Evolutionary conservation across 1,139 yeast genomes (phyloP).

Genomic region (Blastobotrys raffinosifermentans): DNA sequence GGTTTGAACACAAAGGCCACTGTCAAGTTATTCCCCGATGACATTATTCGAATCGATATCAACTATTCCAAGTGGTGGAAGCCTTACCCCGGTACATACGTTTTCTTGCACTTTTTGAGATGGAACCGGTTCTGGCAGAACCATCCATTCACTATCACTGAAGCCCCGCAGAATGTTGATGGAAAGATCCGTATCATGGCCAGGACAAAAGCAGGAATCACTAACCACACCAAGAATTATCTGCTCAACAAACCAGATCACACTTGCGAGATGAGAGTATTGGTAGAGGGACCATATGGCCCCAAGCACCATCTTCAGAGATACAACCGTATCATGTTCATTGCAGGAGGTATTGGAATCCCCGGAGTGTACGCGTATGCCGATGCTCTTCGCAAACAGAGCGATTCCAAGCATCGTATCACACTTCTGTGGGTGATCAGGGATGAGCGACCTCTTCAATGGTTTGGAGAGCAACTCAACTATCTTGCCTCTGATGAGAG

Average conservation of each 20-base stretch:
- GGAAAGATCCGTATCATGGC: constrained; percentile 27
- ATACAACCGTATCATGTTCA: constrained; percentile 45
- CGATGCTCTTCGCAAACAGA: constrained; percentile 12
- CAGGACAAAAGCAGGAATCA: constrained; percentile 26
- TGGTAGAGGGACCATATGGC: constrained; percentile 60
- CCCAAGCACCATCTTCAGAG: constrained; percentile 42
- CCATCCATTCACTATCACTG: constrained; percentile 61
- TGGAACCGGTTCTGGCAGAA: constrained; percentile 46
- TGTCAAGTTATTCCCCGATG: constrained; percentile 27
- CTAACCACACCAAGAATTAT: constrained; percentile 22
- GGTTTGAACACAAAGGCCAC: constrained; percentile 40
- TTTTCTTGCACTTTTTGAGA: constrained; percentile 48
- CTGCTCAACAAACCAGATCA: constrained; percentile 7
- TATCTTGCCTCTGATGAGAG: constrained; percentile 5
- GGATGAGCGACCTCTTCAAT: constrained; percentile 40
- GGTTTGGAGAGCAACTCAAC: constrained; percentile 42
- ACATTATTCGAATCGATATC: constrained; percentile 27
- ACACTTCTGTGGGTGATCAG: constrained; percentile 49
- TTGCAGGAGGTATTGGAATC: constrained; percentile 67
- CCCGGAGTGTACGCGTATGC: constrained; percentile 41
- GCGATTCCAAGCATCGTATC: constrained; percentile 37
- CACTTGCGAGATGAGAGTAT: constrained; percentile 28
- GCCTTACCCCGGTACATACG: constrained; percentile 52
- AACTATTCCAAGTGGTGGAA: constrained; percentile 34
- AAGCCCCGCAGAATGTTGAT: constrained; percentile 18